A percentile compares a stretch with the other conserved stretches of the same genome.
Evolutionary conservation across 2,329 filamentous ascomycete species (phyloP).

Genomic region (Didymella pomorum): DNA sequence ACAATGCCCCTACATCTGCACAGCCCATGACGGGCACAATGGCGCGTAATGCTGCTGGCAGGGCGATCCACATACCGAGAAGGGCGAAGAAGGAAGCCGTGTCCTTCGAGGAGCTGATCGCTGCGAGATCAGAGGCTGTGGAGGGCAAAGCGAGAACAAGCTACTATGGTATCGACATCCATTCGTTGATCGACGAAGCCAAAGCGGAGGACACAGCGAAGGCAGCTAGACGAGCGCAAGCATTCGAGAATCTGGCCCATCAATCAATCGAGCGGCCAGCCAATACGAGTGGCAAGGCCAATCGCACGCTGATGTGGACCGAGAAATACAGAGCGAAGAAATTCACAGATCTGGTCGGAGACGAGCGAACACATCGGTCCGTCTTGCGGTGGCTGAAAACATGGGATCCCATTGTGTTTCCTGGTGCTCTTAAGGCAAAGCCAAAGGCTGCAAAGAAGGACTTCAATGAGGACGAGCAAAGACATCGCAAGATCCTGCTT

Average conservation of each 20-base stretch:
- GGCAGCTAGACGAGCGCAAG: slow-evolving; percentile 34
- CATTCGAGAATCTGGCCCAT: slow-evolving; percentile 37
- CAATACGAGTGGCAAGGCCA: slow-evolving; percentile 38
- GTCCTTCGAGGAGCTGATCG: slow-evolving; percentile 73
- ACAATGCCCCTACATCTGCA: slow-evolving; percentile 25
- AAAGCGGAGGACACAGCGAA: slow-evolving; percentile 64
- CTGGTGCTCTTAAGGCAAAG: slow-evolving; percentile 71
- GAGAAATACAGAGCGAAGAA: slow-evolving; percentile 94
- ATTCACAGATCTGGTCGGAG: slow-evolving; percentile 92
- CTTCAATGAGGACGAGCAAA: slow-evolving; percentile 71
- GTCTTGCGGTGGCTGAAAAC: slow-evolving; percentile 93
- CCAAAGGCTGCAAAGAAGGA: slow-evolving; percentile 54
- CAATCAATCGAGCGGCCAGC: slow-evolving; percentile 51
- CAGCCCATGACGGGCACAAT: slow-evolving; percentile 31
- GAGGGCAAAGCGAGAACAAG: slow-evolving; percentile 73
- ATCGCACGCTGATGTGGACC: slow-evolving; percentile 78
- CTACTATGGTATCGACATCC: slow-evolving; percentile 94
- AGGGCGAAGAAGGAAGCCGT: slow-evolving; percentile 58
- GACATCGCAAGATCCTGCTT: slow-evolving; percentile 86
- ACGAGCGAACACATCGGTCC: slow-evolving; percentile 89
- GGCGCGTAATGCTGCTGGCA: slow-evolving; percentile 64
- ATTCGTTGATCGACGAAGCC: slow-evolving; percentile 78
- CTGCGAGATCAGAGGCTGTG: slow-evolving; percentile 69
- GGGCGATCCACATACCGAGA: slow-evolving; percentile 63
- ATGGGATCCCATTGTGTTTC: slow-evolving; percentile 94